phyloP scores from a whole-genome alignment of 768 basidiomycete species.

The Leucosporidium scottii region DNA sequence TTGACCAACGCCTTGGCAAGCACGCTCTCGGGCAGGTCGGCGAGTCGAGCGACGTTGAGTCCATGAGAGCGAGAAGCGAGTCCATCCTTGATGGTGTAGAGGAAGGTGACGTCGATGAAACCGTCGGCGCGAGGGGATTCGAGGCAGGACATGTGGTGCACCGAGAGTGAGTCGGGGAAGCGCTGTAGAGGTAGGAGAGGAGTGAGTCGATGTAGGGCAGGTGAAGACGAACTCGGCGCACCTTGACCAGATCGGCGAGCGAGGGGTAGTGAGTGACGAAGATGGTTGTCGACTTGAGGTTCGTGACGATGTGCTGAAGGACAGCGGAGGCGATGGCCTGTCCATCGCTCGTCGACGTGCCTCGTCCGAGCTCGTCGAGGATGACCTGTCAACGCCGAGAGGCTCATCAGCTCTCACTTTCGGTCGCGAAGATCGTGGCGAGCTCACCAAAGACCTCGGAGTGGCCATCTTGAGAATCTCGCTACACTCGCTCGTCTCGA shows the following conservation, averaged over 20 bases:
- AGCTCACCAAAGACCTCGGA: conserved; percentile 59
- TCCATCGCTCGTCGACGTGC: conserved; percentile 92
- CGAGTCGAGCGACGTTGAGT: conserved; percentile 46
- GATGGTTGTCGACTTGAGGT: conserved; percentile 60
- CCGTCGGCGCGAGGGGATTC: conserved; percentile 45
- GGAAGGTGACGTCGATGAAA: conserved; percentile 71
- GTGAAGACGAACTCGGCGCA: too few relatives aligned
- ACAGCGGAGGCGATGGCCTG: conserved; percentile 81
- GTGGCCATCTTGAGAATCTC: conserved; percentile 70
- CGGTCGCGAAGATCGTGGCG: conserved; percentile 81
- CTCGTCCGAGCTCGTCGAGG: conserved; percentile 74
- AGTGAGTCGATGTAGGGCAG: background rate
- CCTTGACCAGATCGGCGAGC: conserved; percentile 50
- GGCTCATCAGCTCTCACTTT: background rate
- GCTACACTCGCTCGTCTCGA: conserved; percentile 88
- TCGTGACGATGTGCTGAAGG: conserved; percentile 60
- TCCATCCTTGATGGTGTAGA: conserved; percentile 51
- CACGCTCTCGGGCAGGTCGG: conserved; percentile 67
- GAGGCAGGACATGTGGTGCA: conserved; percentile 37
- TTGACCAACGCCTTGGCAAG: conserved; percentile 54
- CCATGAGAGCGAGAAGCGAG: conserved; percentile 27
- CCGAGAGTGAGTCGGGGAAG: conserved; percentile 12
- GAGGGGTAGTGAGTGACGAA: conserved; percentile 95
- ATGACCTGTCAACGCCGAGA: conserved; percentile 74
- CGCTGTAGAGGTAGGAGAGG: background rate